Conservation (phyloP, 305 asterid species). For the Fraxinus dipetala region DNA sequence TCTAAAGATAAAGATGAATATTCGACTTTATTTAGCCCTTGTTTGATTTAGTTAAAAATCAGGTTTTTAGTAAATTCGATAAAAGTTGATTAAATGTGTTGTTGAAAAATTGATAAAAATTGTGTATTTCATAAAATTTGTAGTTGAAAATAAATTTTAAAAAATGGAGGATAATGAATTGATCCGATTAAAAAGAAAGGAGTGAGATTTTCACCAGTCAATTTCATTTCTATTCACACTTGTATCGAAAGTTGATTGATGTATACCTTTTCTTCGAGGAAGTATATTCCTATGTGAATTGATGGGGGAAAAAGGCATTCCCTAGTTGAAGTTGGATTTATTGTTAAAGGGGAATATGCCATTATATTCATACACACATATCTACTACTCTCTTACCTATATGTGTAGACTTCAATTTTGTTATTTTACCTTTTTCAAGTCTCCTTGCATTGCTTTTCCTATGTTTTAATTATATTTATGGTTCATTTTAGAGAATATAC, state of each 20-base stretch:
- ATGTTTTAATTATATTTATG: not conserved
- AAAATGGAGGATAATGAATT: not conserved
- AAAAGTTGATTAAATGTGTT: not conserved
- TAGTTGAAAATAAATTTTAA: too few relatives aligned
- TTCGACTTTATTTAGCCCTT: not conserved
- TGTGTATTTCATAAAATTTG: not conserved
- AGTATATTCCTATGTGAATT: not conserved
- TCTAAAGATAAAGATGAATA: not conserved
- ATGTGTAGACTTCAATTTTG: not conserved
- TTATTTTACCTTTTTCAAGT: not conserved
- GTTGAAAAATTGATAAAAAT: not conserved
- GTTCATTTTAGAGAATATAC: not conserved
- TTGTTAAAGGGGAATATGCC: not conserved
- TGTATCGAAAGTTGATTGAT: not conserved
- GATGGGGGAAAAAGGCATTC: not conserved
- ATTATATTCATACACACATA: not conserved
- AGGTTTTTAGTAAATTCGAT: not conserved
- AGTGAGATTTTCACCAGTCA: not conserved
- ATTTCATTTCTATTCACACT: too few relatives aligned
- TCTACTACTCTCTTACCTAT: not conserved
- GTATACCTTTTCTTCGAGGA: not conserved
- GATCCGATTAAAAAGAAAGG: not conserved
- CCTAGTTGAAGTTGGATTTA: not conserved
- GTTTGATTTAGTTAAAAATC: not conserved
- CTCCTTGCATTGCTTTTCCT: not conserved